Evolutionary conservation across 2,329 filamentous ascomycete genomes (phyloP), one percentile per base, ranked within the genome.

Genomic region (Fusarium zealandicum): DNA sequence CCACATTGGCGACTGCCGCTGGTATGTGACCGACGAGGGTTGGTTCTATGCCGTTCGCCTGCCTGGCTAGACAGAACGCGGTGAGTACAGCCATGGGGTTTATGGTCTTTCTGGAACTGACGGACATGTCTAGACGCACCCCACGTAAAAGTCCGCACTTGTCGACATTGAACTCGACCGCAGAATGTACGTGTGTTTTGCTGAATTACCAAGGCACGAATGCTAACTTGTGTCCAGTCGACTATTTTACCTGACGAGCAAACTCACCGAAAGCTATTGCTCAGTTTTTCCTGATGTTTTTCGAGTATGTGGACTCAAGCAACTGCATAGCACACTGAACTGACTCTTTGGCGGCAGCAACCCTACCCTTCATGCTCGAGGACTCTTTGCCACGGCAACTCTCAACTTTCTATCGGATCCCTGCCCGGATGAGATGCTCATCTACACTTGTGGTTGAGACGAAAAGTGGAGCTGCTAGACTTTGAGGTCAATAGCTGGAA

Each of bases 21-120:
- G 85, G 85, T 87, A 82, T 67, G 75, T 84, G 49, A 79, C 78
- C 54, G 75, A 80, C 42, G 77, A 80, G 49, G 84, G 85, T 20
- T 76, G 79, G 66, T 87, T 87, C 69, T 88, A 88, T 63, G 84
- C 84, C 54, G 78, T 84, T 42, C 79, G 83, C 45, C 72, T 85
- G 41, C 75, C 79, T 25, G 70, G 72, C 50, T 76, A 67, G 49
- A 17, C 39, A 22, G 30, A 20, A 17, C 22, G 31, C 40, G 27
- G 54, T 58, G 43, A 56, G 66, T 58, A 33, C 16, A 8, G n/a
- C 30, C 14, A 13, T 31, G 12, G 2, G 11, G 13, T 5, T 2
- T 33, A 7, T 25, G 22, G n/a, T 8, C 20, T 18, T 25, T n/a
- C 13, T 18, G 27, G 16, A 13, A 18, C 57, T 67, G 28, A 67